Evolutionary conservation across 345 rosid species (phyloP).

Genomic region (Crucihimalaya himalaica): DNA sequence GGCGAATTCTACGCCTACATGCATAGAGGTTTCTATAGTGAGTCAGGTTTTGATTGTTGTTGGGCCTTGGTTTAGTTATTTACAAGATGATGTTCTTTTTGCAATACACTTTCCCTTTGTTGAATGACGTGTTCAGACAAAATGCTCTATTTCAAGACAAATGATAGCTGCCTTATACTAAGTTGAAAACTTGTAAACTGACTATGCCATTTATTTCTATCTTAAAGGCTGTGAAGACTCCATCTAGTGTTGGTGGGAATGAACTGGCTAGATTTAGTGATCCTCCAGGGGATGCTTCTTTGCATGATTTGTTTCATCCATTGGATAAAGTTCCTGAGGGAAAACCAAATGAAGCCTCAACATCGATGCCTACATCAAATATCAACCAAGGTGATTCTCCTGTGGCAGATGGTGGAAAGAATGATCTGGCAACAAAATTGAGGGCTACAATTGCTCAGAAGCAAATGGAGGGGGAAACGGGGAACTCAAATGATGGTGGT

Average conservation of each 20-base stretch:
- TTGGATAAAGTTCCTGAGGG: constrained; percentile 60
- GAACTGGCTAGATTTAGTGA: constrained; percentile 92
- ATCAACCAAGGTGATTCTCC: constrained; percentile 60
- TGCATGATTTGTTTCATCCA: constrained; percentile 96
- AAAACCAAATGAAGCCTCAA: constrained; percentile 71
- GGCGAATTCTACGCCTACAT: constrained; percentile 9
- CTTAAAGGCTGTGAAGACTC: constrained; percentile 63
- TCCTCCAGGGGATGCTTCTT: constrained; percentile 92
- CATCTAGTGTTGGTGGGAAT: constrained; percentile 54
- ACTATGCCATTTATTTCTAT: constrained; percentile 28
- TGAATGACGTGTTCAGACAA: constrained; percentile 3
- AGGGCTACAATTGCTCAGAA: constrained; percentile 95
- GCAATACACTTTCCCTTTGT: not conserved
- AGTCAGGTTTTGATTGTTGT: constrained; percentile 4
- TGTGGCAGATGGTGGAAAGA: constrained; percentile 68
- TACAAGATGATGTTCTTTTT: constrained; percentile 1
- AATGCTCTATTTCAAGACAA: constrained; percentile 8
- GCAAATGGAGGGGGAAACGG: constrained; percentile 83
- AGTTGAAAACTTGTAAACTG: constrained; percentile 26
- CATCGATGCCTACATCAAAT: constrained; percentile 65
- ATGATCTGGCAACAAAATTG: constrained; percentile 83
- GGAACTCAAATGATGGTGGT: constrained; percentile 83
- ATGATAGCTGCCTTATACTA: not conserved
- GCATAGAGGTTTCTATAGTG: constrained; percentile 9
- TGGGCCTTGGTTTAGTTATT: not conserved